Evolutionary conservation across 176 grass and related monocot species (phyloP).

Genomic region (barley (Hordeum vulgare)): MorexV3_pseudomolecules_assembly NC_058523.1:472409643-472410142

Average conservation of each 20-base stretch:
- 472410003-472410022: too few species aligned
- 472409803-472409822: slow-evolving; percentile 42
- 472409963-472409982: too few species aligned
- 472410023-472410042: too few species aligned
- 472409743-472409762: neutral
- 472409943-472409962: too few species aligned
- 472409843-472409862: slow-evolving; percentile 20
- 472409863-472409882: slow-evolving; percentile 6
- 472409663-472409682: neutral
- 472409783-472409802: slow-evolving; percentile 56
- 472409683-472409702: neutral
- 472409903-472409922: too few species aligned
- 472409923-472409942: too few species aligned
- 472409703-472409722: neutral
- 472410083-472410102: too few species aligned
- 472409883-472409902: neutral
- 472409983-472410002: too few species aligned
- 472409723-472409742: neutral
- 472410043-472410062: too few species aligned
- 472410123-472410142: too few species aligned
- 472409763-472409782: slow-evolving; percentile 2
- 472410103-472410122: too few species aligned
- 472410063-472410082: too few species aligned
- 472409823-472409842: slow-evolving; percentile 16
- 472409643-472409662: neutral